Evolutionary conservation across 768 basidiomycete species (phyloP).

Genomic region (Gyrodon lividus): DNA sequence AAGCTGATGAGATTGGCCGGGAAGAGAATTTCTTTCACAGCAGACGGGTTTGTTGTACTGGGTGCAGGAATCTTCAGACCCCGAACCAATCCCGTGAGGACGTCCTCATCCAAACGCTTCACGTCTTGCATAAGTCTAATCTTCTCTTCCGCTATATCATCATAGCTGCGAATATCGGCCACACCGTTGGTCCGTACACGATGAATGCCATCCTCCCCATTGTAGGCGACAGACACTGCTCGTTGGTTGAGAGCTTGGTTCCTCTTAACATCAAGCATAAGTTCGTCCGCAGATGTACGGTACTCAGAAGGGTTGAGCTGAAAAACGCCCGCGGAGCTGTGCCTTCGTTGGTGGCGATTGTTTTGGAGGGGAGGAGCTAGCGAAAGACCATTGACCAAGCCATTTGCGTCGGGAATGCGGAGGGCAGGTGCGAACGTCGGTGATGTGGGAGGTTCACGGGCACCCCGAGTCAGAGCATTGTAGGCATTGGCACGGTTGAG

Average conservation of each 20-base stretch:
- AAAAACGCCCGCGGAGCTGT: constrained; percentile 84
- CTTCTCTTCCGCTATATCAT: constrained; percentile 94
- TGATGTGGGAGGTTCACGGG: constrained; percentile 73
- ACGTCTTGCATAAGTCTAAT: constrained; percentile 89
- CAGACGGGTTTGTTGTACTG: constrained; percentile 86
- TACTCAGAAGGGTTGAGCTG: constrained; percentile 56
- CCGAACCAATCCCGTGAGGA: constrained; percentile 84
- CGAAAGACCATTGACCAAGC: constrained; percentile 43
- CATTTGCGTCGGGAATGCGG: constrained; percentile 47
- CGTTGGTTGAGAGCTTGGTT: constrained; percentile 72
- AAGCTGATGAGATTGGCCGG: constrained; percentile 97
- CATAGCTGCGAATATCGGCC: constrained; percentile 70
- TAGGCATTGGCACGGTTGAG: constrained; percentile 94
- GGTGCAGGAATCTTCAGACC: constrained; percentile 92
- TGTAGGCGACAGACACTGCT: constrained; percentile 86
- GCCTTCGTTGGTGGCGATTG: constrained; percentile 74
- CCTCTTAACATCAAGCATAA: constrained; percentile 72
- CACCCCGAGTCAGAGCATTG: constrained; percentile 76
- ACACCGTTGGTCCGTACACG: constrained; percentile 66
- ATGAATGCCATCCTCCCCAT: constrained; percentile 73
- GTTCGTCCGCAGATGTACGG: constrained; percentile 75
- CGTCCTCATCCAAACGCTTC: constrained; percentile 89
- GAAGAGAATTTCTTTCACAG: constrained; percentile 96
- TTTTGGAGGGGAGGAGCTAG: constrained; percentile 35
- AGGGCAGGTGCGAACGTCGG: constrained; percentile 85